Evolutionary conservation across 805 yeast genomes (phyloP), one percentile per base, ranked within the genome.

Genomic region (Zygosaccharomyces bisporus): DNA sequence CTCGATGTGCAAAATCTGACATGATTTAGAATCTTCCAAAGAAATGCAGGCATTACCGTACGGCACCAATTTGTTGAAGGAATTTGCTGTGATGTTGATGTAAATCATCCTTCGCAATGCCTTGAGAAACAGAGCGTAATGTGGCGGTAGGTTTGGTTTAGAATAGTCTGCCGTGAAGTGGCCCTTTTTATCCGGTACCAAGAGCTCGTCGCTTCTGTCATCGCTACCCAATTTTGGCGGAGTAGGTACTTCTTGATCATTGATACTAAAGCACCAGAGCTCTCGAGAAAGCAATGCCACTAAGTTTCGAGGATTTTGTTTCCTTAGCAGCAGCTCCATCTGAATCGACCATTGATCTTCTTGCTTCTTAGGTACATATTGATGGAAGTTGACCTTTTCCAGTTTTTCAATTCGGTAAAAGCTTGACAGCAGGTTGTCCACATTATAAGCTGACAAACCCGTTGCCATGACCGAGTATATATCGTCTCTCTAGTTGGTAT

Each of bases 21-120:
- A 64, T 2, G 50, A 33, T 33, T 29, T 35, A 30, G 47, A 36
- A 45, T 57, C 44, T 43, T 55, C 54, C 30, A 61, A 54, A 34
- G 60, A 36, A 47, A 68, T 41, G 52, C 68, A 63, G 52, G 77
- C 64, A 47, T 74, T 75, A 1, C 81, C 81, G 58, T 76, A 78
- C 0, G 80, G 80, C 1, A 73, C 47, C 2, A 77, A 51, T 34
- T 61, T 61, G 34, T 61, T 60, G n/a, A 62, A 53, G 1, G 68
- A 60, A 6, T 49, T 49, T 46, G 67, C 20, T 24, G 70, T 50
- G 30, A 69, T 40, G 50, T 65, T 57, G 34, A 62, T 44, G 46
- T 67, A 49, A 17, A 77, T 58, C 47, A 64, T 63, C 52, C 70
- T 70, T 52, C 75, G 69, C 20, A 77, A 61, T 0, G 81, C 79